phyloP scores from a whole-genome alignment of 257 asterid species.

The Apocynum venetum region DNA sequence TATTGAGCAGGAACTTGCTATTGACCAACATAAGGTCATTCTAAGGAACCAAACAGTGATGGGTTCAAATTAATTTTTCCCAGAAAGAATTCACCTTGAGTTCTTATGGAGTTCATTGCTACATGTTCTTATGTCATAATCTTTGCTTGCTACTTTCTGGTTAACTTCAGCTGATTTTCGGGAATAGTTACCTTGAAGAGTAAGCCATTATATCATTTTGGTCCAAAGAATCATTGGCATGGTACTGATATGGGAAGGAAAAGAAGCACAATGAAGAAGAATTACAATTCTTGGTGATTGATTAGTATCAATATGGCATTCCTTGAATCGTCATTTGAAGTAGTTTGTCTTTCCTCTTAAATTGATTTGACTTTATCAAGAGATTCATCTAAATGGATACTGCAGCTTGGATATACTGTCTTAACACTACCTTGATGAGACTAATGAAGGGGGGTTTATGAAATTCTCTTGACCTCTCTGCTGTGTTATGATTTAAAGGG shows the following conservation, averaged over 20 bases:
- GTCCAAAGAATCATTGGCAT: not conserved
- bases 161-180: not conserved
- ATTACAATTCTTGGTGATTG: not conserved
- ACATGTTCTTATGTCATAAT: not conserved
- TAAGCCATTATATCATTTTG: not conserved
- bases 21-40: not conserved
- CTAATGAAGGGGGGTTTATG: not conserved
- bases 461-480: constrained; percentile 1
- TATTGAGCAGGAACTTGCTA: not conserved
- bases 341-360: not conserved
- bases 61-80: not conserved
- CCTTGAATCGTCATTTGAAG: not conserved
- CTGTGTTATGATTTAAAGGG: not conserved
- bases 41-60: not conserved
- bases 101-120: not conserved
- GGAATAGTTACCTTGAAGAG: not conserved
- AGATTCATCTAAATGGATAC: not conserved
- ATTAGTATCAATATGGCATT: not conserved
- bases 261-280: not conserved
- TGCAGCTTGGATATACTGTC: not conserved
- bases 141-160: not conserved
- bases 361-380: not conserved
- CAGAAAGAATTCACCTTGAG: not conserved
- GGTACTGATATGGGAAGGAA: not conserved
- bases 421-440: not conserved